Evolutionary conservation across 331 rosid species (phyloP).

Genomic region (Prunus yedoensis): DNA sequence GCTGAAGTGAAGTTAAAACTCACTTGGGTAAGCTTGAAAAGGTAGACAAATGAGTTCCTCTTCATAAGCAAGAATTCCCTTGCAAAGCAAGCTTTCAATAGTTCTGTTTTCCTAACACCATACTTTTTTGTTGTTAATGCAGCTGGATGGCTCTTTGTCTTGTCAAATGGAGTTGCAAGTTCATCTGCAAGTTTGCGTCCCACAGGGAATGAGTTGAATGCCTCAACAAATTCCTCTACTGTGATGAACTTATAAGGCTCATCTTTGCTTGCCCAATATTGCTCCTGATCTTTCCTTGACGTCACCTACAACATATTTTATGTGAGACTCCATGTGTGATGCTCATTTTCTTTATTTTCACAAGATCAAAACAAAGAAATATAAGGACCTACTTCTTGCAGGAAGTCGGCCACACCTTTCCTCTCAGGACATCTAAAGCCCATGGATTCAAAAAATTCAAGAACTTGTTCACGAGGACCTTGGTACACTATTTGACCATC

Average conservation of each 20-base stretch:
- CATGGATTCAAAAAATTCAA: slow-evolving; percentile 46
- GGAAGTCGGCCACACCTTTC: slow-evolving; percentile 67
- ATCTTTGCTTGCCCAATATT: slow-evolving; percentile 57
- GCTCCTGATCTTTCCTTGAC: slow-evolving; percentile 69
- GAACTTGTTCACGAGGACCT: slow-evolving; percentile 61
- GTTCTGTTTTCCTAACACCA: slow-evolving; percentile 48
- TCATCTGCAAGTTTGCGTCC: slow-evolving; percentile 42
- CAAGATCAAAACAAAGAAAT: not conserved
- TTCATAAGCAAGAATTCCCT: slow-evolving; percentile 68
- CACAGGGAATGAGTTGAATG: slow-evolving; percentile 49
- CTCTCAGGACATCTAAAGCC: slow-evolving; percentile 69
- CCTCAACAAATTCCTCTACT: slow-evolving; percentile 41
- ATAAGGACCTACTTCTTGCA: slow-evolving; percentile 60
- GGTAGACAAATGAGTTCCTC: slow-evolving; percentile 63
- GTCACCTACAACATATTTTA: slow-evolving; percentile 46
- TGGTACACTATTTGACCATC: slow-evolving; percentile 67
- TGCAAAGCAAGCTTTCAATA: slow-evolving; percentile 54
- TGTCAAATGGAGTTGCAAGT: slow-evolving; percentile 54
- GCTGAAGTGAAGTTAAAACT: slow-evolving; percentile 15
- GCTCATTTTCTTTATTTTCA: not conserved
- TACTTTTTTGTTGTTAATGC: slow-evolving; percentile 51
- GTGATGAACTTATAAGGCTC: slow-evolving; percentile 54
- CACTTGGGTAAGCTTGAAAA: slow-evolving; percentile 58
- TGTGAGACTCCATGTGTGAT: not conserved
- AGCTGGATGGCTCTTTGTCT: slow-evolving; percentile 57